Base-by-base conservation (phyloP, 805 yeast genomes). In the Cyberlindnera amylophila region DNA sequence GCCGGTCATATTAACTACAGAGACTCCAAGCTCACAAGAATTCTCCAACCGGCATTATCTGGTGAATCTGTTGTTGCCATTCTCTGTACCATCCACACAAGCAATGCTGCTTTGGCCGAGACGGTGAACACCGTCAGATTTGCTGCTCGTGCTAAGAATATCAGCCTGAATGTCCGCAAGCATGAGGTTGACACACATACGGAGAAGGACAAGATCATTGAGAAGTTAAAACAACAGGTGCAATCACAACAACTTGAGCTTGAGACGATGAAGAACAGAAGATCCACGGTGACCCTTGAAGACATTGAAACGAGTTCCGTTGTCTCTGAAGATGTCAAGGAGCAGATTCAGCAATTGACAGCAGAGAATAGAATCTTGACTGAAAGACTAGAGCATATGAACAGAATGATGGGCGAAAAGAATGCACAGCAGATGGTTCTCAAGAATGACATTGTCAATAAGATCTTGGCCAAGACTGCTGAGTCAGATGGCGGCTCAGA, bases 131-230 rank as follows among this genome's bases (percentile, higher is more conserved):
- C 98, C 0, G 69, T 93, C 19, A 66, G 98, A 39, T 93, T 93
- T 67, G 98, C 96, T 0, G 86, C 96, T 0, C 70, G 96, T 46
- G 97, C 98, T 2, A 90, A 89, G 56, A 88, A 91, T 59, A 80
- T 93, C 38, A 71, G 79, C 11, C 72, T 90, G 54, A 74, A 71
- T 41, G 95, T 86, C 6, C 74, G 74, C 39, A 75, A 74, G 45
- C 72, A 74, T 51, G 75, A 71, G 30, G 21, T 53, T 21, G 51
- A 56, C 28, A 49, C 58, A n/a, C 57, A 64, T 3, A 58, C 59
- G 1, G 81, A 72, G 13, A 73, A 71, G 15, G 76, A 74, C 35
- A 73, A 66, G 37, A 59, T 78, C 10, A 74, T 86, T 14, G 79
- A 74, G 46, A 76, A 73, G 36, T 67, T 88, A 41, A 68, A 72